Conservation (phyloP, 2,329 filamentous ascomycete genomes). For the Penicillium sp. region DNA sequence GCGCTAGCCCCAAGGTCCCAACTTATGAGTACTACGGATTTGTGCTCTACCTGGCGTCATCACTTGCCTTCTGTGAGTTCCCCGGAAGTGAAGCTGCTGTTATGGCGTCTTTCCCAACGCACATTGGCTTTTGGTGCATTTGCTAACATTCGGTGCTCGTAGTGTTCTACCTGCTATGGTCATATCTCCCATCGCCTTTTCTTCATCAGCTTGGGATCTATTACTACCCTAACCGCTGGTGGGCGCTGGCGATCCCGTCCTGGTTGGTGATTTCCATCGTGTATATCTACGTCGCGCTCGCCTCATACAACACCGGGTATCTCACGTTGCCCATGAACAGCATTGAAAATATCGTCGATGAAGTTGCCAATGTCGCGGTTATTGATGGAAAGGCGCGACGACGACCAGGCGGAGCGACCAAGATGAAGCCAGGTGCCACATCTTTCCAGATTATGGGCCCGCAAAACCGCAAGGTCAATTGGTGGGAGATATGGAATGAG, state of each 20-base stretch:
- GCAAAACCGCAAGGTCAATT: conserved; percentile 58
- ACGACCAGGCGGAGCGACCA: conserved; percentile 44
- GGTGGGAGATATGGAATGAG: conserved; percentile 82
- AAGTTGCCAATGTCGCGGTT: conserved; percentile 79
- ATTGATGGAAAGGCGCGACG: conserved; percentile 70
- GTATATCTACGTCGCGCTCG: conserved; percentile 92
- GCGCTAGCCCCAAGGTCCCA: conserved; percentile 89
- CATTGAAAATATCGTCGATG: conserved; percentile 89
- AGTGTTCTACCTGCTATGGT: conserved; percentile 72
- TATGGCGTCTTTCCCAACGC: neutral
- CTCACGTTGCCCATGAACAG: conserved; percentile 76
- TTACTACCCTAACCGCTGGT: conserved; percentile 98
- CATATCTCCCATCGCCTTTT: conserved; percentile 87
- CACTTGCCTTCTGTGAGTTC: conserved; percentile 70
- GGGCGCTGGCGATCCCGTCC: conserved; percentile 87
- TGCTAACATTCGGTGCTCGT: conserved; percentile 4
- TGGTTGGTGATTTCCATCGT: conserved; percentile 85
- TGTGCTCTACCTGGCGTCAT: conserved; percentile 88
- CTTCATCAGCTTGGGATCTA: conserved; percentile 89
- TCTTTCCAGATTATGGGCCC: conserved; percentile 44
- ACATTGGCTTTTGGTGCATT: neutral
- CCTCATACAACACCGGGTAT: conserved; percentile 84
- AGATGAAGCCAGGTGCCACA: conserved; percentile 42
- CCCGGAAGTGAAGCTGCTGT: neutral
- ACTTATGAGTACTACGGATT: conserved; percentile 99